Evolutionary conservation across 163 green algal genomes (phyloP).

Genomic region (Botryococcus braunii): DNA sequence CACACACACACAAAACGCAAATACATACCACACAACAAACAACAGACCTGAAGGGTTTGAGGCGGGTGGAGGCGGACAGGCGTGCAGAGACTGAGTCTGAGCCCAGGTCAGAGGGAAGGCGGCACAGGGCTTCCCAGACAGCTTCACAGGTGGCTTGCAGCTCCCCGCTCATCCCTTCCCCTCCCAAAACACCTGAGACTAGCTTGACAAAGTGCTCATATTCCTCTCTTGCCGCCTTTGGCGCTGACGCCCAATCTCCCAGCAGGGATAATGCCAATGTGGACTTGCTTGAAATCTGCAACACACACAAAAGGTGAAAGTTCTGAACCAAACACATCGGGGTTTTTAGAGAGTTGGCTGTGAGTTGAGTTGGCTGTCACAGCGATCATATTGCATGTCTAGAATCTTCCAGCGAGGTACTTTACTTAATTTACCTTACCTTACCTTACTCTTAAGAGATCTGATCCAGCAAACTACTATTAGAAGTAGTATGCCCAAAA

Average conservation of each 20-base stretch:
- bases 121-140: slow-evolving; percentile 10
- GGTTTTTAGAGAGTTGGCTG: neutral
- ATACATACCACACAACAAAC: no score
- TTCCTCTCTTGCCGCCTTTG: slow-evolving; percentile 34
- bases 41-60: slow-evolving; percentile 17
- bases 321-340: neutral
- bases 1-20: no score
- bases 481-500: no score
- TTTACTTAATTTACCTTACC: no score
- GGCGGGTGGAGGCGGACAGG: neutral
- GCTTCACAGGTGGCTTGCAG: slow-evolving; percentile 13
- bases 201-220: slow-evolving; percentile 42
- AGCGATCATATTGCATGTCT: no score
- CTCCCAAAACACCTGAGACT: slow-evolving; percentile 31
- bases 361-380: neutral
- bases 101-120: neutral
- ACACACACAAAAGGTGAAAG: slow-evolving; percentile 3
- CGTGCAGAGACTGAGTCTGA: neutral
- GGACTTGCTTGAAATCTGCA: slow-evolving; percentile 9
- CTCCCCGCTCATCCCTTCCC: slow-evolving; percentile 35
- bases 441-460: no score
- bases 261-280: slow-evolving; percentile 17
- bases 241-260: slow-evolving; percentile 26
- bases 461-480: no score
- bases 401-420: no score